These are phyloP conservation scores for Annona squamosa DNA, from an alignment of 164 flowering plant species.

Conservation along the genomic window DNA sequence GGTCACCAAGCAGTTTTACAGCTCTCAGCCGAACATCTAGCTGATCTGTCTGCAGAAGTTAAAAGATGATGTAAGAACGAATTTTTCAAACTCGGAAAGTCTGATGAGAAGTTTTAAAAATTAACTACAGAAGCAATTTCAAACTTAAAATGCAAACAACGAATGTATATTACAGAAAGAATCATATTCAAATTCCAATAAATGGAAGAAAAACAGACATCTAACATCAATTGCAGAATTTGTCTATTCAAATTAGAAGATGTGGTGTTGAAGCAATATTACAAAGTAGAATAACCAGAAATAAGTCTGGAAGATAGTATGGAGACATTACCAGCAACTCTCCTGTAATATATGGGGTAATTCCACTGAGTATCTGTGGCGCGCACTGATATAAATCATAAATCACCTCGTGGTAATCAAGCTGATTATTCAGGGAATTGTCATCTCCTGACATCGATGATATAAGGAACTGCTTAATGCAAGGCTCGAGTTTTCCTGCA, in stretches of 20 bases:
- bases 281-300: background rate
- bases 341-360: conserved; percentile 76
- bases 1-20: conserved; percentile 69
- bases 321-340: conserved; percentile 75
- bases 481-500: conserved; percentile 82
- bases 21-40: conserved; percentile 70
- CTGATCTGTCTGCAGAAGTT: conserved; percentile 61
- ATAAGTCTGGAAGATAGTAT: background rate
- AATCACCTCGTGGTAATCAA: conserved; percentile 82
- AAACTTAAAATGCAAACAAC: background rate
- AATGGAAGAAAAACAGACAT: background rate
- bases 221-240: background rate
- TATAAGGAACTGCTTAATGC: conserved; percentile 72
- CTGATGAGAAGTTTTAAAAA: background rate
- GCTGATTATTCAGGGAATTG: conserved; percentile 30
- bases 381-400: conserved; percentile 82
- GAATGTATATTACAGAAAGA: background rate
- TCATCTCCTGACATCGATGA: conserved; percentile 83
- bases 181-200: background rate
- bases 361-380: conserved; percentile 73
- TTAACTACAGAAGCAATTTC: background rate
- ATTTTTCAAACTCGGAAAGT: too few species aligned
- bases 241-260: background rate
- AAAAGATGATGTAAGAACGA: conserved; percentile 5
- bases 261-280: background rate